These are phyloP conservation scores for Hibiscus trionum DNA, from an alignment of 345 rosid genomes.

Conservation along the genomic window DNA sequence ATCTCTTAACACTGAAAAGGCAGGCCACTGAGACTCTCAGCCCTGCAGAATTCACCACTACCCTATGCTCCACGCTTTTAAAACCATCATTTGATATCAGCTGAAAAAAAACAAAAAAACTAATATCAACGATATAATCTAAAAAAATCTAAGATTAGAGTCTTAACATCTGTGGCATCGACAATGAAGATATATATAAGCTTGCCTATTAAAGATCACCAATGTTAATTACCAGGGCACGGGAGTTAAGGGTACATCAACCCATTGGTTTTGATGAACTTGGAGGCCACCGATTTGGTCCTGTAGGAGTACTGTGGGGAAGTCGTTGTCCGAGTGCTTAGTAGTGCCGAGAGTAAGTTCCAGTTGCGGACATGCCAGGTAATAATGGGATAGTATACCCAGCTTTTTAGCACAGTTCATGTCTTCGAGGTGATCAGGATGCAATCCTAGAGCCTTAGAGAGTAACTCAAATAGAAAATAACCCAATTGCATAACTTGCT, in stretches of 20 bases:
- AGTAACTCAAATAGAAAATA: slow-evolving; percentile 30
- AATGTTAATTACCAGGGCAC: slow-evolving; percentile 43
- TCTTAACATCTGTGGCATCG: not conserved
- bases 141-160: too few relatives aligned
- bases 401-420: slow-evolving; percentile 35
- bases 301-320: slow-evolving; percentile 47
- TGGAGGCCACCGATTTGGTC: slow-evolving; percentile 61
- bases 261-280: slow-evolving; percentile 32
- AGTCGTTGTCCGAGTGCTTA: slow-evolving; percentile 38
- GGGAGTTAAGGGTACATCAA: slow-evolving; percentile 38
- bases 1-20: slow-evolving; percentile 16
- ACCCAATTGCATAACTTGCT: slow-evolving; percentile 28
- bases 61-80: slow-evolving; percentile 29
- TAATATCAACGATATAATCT: not conserved
- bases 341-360: slow-evolving; percentile 44
- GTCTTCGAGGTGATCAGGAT: slow-evolving; percentile 27
- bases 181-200: not conserved
- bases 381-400: slow-evolving; percentile 37
- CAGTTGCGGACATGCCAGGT: slow-evolving; percentile 53
- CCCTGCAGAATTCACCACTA: slow-evolving; percentile 18
- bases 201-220: slow-evolving; percentile 60
- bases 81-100: slow-evolving; percentile 32
- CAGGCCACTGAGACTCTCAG: slow-evolving; percentile 34
- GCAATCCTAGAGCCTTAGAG: slow-evolving; percentile 52
- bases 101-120: slow-evolving; percentile 10